Conservation (phyloP, 140 eudicot species). For the Stevia rebaudiana region DNA sequence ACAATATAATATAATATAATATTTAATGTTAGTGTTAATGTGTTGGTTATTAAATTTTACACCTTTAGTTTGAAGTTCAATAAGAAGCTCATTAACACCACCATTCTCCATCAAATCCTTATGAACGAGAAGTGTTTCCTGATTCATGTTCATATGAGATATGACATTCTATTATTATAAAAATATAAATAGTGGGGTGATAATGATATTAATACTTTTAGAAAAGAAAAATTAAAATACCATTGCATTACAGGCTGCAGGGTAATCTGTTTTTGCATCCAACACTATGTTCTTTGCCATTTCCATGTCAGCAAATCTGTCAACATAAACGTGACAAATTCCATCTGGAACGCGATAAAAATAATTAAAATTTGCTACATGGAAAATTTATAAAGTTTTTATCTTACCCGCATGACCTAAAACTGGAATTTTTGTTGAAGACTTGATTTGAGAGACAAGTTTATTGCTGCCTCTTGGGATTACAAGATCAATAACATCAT, state of each 20-base stretch:
- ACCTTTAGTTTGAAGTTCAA: conserved; percentile 86
- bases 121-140: conserved; percentile 98
- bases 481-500: conserved; percentile 98
- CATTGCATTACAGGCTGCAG: conserved; percentile 99
- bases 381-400: conserved; percentile 8
- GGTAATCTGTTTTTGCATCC: conserved; percentile 96
- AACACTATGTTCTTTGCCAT: conserved; percentile 84
- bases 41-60: not conserved
- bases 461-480: conserved; percentile 99
- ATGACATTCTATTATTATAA: not conserved
- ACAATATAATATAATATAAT: not conserved
- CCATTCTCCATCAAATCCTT: conserved; percentile 69
- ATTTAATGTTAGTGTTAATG: not conserved
- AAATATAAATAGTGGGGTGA: too few species aligned
- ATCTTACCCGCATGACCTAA: conserved; percentile 92
- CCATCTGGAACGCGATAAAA: conserved; percentile 59
- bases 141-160: not conserved
- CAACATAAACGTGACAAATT: conserved; percentile 93
- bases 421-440: conserved; percentile 96
- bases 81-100: conserved; percentile 55
- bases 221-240: conserved; percentile 27
- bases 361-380: not conserved
- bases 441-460: conserved; percentile 94
- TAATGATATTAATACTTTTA: too few species aligned
- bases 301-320: conserved; percentile 78